Percentiles rank a stretch among this genome's conserved stretches.
These are phyloP conservation scores for Rhodotorula sp. DNA, from an alignment of 1,284 basidiomycete genomes.

Conservation along the genomic window DNA sequence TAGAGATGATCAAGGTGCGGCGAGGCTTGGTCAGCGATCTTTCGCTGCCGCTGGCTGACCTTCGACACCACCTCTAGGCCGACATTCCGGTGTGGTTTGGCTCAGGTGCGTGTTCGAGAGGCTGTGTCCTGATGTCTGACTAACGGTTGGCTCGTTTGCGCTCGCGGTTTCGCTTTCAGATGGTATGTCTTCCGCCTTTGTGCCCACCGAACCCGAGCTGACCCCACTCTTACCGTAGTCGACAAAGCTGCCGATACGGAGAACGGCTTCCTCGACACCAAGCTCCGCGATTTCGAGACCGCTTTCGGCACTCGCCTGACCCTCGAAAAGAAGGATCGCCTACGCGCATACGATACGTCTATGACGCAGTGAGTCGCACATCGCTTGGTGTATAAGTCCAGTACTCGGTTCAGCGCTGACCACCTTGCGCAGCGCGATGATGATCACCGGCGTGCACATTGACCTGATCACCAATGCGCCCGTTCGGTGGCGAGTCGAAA, in stretches of 20 bases:
- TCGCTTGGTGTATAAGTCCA: too few species aligned
- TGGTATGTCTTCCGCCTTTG: too few species aligned
- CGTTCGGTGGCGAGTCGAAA: conserved; percentile 88
- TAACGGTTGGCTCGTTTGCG: too few species aligned
- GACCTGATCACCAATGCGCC: conserved; percentile 66
- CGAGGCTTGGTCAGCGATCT: too few species aligned
- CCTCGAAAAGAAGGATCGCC: conserved; percentile 76
- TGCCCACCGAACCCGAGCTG: too few species aligned
- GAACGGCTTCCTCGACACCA: conserved; percentile 56
- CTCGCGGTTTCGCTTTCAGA: too few species aligned
- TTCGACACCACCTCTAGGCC: background rate
- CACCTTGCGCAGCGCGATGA: conserved; percentile 56
- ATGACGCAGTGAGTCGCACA: conserved; percentile 66
- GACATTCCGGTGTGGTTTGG: conserved; percentile 72
- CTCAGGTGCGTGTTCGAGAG: conserved; percentile 57
- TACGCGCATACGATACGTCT: conserved; percentile 74
- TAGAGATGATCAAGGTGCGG: conserved; percentile 51
- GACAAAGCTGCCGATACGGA: conserved; percentile 45
- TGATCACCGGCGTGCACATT: conserved; percentile 81
- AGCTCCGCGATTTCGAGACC: conserved; percentile 54
- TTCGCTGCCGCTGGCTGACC: background rate
- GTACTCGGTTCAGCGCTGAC: too few species aligned
- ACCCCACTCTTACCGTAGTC: conserved; percentile 1
- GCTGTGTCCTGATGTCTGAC: too few species aligned
- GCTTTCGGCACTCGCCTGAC: conserved; percentile 62